Evolutionary conservation across 2,329 filamentous ascomycete species (phyloP), one percentile per base, ranked within the genome.

Genomic region (Neodidymelliopsis sp.): DNA sequence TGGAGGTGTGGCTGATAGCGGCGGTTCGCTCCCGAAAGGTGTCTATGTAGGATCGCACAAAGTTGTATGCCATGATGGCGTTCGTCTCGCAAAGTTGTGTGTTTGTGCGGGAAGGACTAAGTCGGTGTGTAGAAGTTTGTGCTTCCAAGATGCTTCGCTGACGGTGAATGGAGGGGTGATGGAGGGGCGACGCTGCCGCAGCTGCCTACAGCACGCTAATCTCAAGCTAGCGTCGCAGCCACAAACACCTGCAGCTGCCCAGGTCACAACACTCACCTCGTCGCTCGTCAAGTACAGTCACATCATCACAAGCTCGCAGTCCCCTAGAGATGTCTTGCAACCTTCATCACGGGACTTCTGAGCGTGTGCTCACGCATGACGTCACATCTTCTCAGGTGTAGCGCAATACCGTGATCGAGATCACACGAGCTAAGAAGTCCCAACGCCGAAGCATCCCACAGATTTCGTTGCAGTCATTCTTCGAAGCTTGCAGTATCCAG

Each of bases 1-100:
- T 97, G 3, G 93, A 97, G 41, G 86, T 95, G 74, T 96, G 87
- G 51, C 85, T 86, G 66, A 96, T 87, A 29, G 92, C 92, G 10
- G 93, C 91, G 75, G 95, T 93, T 64, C 87, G 88, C 77, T 97
- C 94, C 64, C 93, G 89, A 69, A 96, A 86, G 63, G 87, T 91
- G 74, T 96, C 94, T 73, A 97, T 87, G 40, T 91, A 93, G 46
- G 91, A 96, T 75, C 95, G 91, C 67, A 97, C 69, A 41, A 73
- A 72, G 62, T 72, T 83, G 78, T 92, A 87, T 73, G 95, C 94
- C 90, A 96, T 96, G 48, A 20, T 55, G 57, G 7, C 39, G 15
- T 36, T 22, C 7, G 19, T 20, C 5, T 37, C 6, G 4, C 11
- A 2, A 18, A 18, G 2, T 16, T 22, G 10, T 31, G 11, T 39